phyloP scores from a whole-genome alignment of 345 rosid genomes.

The Arabidopsis arenosa region DNA sequence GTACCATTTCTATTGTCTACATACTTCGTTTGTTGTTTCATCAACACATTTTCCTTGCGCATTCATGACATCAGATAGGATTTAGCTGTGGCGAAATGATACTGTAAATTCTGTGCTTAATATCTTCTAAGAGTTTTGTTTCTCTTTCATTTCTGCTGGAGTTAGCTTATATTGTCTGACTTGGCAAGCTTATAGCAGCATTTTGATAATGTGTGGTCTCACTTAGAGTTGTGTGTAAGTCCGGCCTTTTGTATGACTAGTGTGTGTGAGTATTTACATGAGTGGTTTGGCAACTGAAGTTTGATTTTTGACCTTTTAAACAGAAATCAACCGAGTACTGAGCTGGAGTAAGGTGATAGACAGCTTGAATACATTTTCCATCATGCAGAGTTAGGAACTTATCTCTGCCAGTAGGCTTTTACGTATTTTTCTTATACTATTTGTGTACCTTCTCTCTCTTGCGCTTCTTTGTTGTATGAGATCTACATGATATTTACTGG shows the following conservation, averaged over 20 bases:
- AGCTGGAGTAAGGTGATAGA: slow-evolving; percentile 49
- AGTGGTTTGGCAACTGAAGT: slow-evolving; percentile 42
- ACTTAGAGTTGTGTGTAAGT: slow-evolving; percentile 29
- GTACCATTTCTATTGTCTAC: not conserved
- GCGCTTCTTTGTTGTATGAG: slow-evolving; percentile 35
- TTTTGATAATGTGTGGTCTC: slow-evolving; percentile 24
- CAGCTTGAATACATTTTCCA: slow-evolving; percentile 46
- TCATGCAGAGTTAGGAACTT: slow-evolving; percentile 49
- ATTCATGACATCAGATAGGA: slow-evolving; percentile 2
- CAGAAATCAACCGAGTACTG: slow-evolving; percentile 44
- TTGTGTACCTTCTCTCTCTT: slow-evolving; percentile 21
- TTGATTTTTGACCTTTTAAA: slow-evolving; percentile 37
- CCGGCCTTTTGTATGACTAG: slow-evolving; percentile 22
- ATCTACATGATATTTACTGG: slow-evolving; percentile 28
- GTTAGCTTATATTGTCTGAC: not conserved
- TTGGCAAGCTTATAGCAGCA: not conserved
- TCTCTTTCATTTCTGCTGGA: not conserved
- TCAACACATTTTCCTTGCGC: slow-evolving; percentile 13
- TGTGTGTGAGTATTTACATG: slow-evolving; percentile 33
- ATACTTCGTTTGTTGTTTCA: slow-evolving; percentile 1
- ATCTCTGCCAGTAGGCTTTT: slow-evolving; percentile 41
- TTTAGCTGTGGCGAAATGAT: not conserved
- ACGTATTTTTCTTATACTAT: slow-evolving; percentile 16
- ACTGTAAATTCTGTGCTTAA: slow-evolving; percentile 1
- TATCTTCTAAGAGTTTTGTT: not conserved